These are phyloP conservation scores for Chlorella sp. DNA, from an alignment of 139 green algal species.

Conservation along the genomic window DNA sequence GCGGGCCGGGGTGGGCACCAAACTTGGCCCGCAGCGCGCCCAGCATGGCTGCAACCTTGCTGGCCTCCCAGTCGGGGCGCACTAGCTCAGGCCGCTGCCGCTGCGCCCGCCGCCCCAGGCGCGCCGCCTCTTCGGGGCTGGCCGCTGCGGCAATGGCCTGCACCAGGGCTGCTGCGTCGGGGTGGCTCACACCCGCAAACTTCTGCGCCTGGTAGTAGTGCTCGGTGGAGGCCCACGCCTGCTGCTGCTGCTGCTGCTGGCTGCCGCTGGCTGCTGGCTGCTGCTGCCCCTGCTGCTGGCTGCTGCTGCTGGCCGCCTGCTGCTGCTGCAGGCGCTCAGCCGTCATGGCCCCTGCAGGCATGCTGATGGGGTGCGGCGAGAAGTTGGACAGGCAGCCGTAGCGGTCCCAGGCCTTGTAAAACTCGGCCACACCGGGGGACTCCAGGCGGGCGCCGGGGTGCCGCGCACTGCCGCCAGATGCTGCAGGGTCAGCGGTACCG, in stretches of 20 bases:
- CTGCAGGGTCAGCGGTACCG: background rate
- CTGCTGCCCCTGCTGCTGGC: background rate
- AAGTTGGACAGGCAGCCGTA: conserved; percentile 97
- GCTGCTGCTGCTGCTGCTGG: background rate
- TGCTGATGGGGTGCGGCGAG: conserved; percentile 86
- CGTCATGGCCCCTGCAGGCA: conserved; percentile 62
- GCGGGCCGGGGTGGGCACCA: conserved; percentile 66
- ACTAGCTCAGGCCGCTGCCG: conserved; percentile 77
- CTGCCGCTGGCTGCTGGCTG: background rate
- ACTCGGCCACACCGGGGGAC: conserved; percentile 55
- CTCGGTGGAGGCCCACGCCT: conserved; percentile 83
- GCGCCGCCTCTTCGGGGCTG: conserved; percentile 92
- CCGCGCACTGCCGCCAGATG: background rate
- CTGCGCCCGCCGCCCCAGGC: conserved; percentile 78
- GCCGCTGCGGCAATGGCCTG: conserved; percentile 74
- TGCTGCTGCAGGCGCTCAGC: background rate
- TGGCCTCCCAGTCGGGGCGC: conserved; percentile 79
- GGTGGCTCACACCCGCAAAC: conserved; percentile 69
- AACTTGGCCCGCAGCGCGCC: conserved; percentile 90
- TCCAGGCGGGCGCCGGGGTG: conserved; percentile 2
- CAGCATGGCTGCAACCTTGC: conserved; percentile 90
- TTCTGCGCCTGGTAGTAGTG: conserved; percentile 96
- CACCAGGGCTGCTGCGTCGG: conserved; percentile 58
- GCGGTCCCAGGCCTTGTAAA: conserved; percentile 98
- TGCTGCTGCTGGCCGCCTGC: background rate